These are phyloP conservation scores for Aegilops sharonensis DNA, from an alignment of 176 grass and related monocot species.

Conservation along the genomic window DNA sequence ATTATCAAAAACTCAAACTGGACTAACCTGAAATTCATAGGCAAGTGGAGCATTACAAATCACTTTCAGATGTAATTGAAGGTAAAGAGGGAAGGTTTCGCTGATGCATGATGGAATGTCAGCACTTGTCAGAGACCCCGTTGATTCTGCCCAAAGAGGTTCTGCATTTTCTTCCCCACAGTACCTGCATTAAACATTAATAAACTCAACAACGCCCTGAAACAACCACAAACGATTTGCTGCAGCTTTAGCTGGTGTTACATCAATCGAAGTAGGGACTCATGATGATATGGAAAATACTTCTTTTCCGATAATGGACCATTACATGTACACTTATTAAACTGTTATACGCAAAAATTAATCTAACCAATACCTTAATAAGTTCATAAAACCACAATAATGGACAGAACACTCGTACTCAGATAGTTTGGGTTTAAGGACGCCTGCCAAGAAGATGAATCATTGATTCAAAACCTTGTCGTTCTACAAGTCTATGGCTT, in stretches of 20 bases:
- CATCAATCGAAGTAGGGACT: not conserved
- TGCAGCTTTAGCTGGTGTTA: not conserved
- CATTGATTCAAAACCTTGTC: not conserved
- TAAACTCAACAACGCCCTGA: not conserved
- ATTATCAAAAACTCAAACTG: not conserved
- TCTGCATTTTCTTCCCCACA: constrained; percentile 36
- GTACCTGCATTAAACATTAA: constrained; percentile 43
- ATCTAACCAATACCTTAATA: no score
- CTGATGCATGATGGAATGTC: constrained; percentile 48
- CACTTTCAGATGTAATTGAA: no score
- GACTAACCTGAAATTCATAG: constrained; percentile 62
- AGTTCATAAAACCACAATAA: no score
- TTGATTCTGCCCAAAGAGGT: constrained; percentile 54
- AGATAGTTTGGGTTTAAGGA: not conserved
- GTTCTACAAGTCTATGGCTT: not conserved
- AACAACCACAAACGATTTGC: not conserved
- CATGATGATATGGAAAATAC: not conserved
- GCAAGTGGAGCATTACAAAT: constrained; percentile 49
- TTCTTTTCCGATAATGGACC: not conserved
- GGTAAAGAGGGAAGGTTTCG: no score
- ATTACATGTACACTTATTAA: not conserved
- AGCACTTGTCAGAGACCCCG: constrained; percentile 28
- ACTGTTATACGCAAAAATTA: not conserved
- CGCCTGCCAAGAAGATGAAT: not conserved
- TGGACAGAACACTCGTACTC: not conserved